Conservation (phyloP, 352 stramenopile species). For the Bremia lactucae region DNA sequence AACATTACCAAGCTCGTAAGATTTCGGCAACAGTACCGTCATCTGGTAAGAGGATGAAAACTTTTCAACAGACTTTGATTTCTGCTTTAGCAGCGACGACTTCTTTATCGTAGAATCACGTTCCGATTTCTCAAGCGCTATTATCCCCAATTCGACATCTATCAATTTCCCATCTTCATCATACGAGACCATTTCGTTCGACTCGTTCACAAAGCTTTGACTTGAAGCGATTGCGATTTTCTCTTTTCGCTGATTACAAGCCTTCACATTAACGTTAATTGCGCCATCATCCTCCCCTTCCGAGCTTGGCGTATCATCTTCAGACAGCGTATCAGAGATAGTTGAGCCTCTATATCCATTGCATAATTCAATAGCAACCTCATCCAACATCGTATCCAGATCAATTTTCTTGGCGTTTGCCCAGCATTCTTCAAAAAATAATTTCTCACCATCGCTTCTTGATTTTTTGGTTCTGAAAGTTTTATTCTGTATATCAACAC, state of each 20-base stretch:
- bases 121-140: not conserved
- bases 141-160: not conserved
- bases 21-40: not conserved
- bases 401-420: constrained; percentile 3
- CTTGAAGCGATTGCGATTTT: constrained; percentile 3
- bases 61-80: too few species aligned
- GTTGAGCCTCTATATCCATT: constrained; percentile 11
- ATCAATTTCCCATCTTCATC: not conserved
- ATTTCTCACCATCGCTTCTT: too few species aligned
- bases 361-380: constrained; percentile 14
- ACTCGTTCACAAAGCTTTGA: constrained; percentile 7
- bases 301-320: constrained; percentile 15
- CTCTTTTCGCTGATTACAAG: not conserved
- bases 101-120: too few species aligned
- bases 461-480: too few species aligned
- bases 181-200: not conserved
- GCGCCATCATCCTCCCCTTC: constrained; percentile 9
- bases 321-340: constrained; percentile 19
- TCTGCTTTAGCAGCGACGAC: not conserved
- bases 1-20: constrained; percentile 1
- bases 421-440: not conserved
- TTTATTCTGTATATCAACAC: too few species aligned
- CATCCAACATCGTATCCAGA: constrained; percentile 15
- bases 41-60: too few species aligned
- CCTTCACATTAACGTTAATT: constrained; percentile 1